These are phyloP conservation scores for Candida ponderosae DNA, from an alignment of 805 yeast species.

Conservation along the genomic window DNA sequence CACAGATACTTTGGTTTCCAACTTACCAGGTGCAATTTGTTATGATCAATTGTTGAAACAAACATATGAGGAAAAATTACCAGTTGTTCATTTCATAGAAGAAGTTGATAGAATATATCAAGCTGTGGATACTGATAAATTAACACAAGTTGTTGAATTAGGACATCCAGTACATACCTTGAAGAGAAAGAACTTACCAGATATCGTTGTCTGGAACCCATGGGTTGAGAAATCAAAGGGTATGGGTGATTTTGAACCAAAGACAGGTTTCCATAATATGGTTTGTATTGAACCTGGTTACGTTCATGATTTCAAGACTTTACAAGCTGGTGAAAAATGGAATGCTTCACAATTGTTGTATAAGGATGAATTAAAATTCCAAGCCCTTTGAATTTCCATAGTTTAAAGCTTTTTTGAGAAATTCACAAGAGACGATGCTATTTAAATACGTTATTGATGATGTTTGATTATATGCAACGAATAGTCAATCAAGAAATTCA, in stretches of 20 bases:
- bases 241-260: slow-evolving; percentile 87
- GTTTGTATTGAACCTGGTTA: slow-evolving; percentile 93
- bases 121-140: slow-evolving; percentile 43
- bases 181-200: slow-evolving; percentile 52
- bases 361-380: slow-evolving; percentile 54
- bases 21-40: slow-evolving; percentile 64
- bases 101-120: slow-evolving; percentile 86
- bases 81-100: slow-evolving; percentile 61
- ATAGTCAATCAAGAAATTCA: no score
- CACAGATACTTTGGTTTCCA: slow-evolving; percentile 68
- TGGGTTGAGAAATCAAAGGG: slow-evolving; percentile 79
- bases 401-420: neutral
- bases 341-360: slow-evolving; percentile 53
- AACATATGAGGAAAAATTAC: slow-evolving; percentile 62
- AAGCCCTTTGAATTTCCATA: slow-evolving; percentile 29
- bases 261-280: slow-evolving; percentile 77
- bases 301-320: slow-evolving; percentile 57
- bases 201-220: slow-evolving; percentile 94
- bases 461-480: no score
- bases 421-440: no score
- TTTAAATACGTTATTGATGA: no score
- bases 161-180: slow-evolving; percentile 69
- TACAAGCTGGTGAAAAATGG: slow-evolving; percentile 75
- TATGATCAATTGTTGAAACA: slow-evolving; percentile 69
- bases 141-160: slow-evolving; percentile 59